Conservation (phyloP, 2,329 filamentous ascomycete species). For the Epichloe sylvatica region DNA sequence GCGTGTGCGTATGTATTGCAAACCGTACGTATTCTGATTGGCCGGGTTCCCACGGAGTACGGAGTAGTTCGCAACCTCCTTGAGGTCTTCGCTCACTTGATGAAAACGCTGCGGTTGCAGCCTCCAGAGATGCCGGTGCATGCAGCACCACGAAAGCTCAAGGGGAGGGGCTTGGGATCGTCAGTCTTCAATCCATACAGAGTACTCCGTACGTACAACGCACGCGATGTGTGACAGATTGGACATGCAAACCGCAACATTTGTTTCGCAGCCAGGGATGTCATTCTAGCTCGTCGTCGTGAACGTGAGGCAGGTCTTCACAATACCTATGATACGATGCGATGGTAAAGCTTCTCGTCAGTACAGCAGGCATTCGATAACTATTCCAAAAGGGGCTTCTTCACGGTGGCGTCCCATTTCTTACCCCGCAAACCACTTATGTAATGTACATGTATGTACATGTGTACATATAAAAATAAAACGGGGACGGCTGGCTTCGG, state of each 20-base stretch:
- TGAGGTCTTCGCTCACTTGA: not conserved
- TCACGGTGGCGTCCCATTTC: not conserved
- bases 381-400: not conserved
- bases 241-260: not conserved
- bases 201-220: too few species aligned
- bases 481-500: not conserved
- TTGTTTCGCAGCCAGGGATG: not conserved
- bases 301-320: too few species aligned
- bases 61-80: too few species aligned
- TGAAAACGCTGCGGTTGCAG: not conserved
- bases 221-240: not conserved
- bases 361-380: too few species aligned
- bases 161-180: not conserved
- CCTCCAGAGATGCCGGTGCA: not conserved
- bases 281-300: not conserved
- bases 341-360: too few species aligned
- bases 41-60: too few species aligned
- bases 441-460: too few species aligned
- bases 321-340: too few species aligned
- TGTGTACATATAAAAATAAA: not conserved
- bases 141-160: not conserved
- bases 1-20: too few species aligned
- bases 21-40: too few species aligned
- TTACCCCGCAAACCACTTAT: conserved; percentile 3
- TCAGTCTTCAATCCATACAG: too few species aligned